Percentiles rank a stretch among this genome's conserved stretches.
phyloP scores from a whole-genome alignment of 179 eudicot genomes.

The Amaranthus tricolor region DNA sequence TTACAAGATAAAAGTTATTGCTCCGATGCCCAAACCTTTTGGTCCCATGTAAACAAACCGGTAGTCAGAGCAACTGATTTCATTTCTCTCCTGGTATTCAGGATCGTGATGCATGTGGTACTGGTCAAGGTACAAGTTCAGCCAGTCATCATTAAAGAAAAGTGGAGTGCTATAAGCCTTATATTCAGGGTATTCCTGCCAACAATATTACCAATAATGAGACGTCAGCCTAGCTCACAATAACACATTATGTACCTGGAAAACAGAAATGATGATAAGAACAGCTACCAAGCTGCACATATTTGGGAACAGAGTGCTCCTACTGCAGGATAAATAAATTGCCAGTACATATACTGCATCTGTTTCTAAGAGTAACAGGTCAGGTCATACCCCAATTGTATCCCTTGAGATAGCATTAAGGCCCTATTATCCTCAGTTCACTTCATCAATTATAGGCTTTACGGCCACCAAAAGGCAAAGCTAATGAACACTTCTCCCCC shows the following conservation, averaged over 20 bases:
- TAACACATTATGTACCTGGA: neutral
- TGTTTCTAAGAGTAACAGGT: neutral
- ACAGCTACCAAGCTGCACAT: neutral
- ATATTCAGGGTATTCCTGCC: constrained; percentile 92
- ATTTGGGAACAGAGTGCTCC: neutral
- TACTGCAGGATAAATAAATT: neutral
- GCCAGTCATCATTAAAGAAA: constrained; percentile 87
- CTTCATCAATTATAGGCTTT: neutral
- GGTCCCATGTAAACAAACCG: constrained; percentile 99
- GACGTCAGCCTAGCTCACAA: constrained; percentile 2
- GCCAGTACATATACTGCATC: neutral
- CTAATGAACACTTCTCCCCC: neutral
- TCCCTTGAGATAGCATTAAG: neutral
- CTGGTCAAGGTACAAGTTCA: constrained; percentile 83
- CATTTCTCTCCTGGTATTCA: constrained; percentile 47
- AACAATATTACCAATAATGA: constrained; percentile 22
- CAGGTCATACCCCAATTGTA: neutral
- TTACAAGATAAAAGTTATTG: constrained; percentile 31
- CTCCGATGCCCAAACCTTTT: constrained; percentile 68
- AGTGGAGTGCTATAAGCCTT: constrained; percentile 69
- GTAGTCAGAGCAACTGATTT: constrained; percentile 87
- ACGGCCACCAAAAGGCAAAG: neutral
- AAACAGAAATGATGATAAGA: neutral
- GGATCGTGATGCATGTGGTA: constrained; percentile 66
- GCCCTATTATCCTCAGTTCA: neutral